Evolutionary conservation across 805 yeast species (phyloP).

Genomic region (Alloascoidea africana): DNA sequence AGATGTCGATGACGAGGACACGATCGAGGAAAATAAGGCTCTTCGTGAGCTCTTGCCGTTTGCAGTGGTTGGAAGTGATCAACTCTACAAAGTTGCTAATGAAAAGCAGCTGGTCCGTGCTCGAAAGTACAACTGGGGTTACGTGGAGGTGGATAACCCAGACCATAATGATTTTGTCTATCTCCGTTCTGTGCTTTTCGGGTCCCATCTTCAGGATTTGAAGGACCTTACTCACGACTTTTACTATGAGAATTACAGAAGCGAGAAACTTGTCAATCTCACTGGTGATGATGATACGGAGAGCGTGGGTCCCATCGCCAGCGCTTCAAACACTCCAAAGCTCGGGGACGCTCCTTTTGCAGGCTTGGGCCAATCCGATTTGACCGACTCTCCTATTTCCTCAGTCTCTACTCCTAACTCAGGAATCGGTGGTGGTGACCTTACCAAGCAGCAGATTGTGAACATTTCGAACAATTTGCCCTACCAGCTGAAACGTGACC

Average conservation of each 20-base stretch:
- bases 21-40: conserved; percentile 51
- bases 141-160: conserved; percentile 20
- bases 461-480: conserved; percentile 22
- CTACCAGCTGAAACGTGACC: conserved; percentile 23
- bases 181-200: conserved; percentile 57
- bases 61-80: conserved; percentile 42
- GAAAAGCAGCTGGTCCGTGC: conserved; percentile 36
- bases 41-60: conserved; percentile 52
- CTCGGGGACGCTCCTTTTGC: too few species aligned
- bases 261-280: conserved; percentile 50
- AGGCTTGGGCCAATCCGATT: too few species aligned
- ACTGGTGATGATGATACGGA: conserved; percentile 8
- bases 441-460: too few species aligned
- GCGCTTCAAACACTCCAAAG: conserved; percentile 13
- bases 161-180: conserved; percentile 20
- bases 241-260: conserved; percentile 66
- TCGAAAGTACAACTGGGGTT: background rate
- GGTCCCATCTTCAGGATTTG: conserved; percentile 71
- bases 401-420: background rate
- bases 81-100: conserved; percentile 13
- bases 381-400: background rate
- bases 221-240: conserved; percentile 69
- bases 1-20: conserved; percentile 29
- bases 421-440: background rate
- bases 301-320: conserved; percentile 5